Percentiles rank a stretch among this genome's conserved stretches.
Evolutionary conservation across 2,329 filamentous ascomycete genomes (phyloP).

Genomic region (Eurotiales sp.): DNA sequence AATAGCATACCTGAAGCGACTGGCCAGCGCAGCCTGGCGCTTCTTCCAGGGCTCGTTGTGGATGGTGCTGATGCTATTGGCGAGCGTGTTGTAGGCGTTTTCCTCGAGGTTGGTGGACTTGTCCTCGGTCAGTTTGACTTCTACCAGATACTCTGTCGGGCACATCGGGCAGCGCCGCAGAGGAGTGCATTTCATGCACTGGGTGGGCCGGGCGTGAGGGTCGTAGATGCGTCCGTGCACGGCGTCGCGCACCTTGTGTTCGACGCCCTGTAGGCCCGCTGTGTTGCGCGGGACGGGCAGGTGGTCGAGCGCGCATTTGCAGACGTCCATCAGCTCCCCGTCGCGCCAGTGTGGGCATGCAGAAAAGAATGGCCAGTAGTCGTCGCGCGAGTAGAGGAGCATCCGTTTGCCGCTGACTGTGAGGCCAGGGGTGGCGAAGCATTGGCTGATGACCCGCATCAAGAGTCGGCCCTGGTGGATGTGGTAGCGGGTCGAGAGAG

Average conservation of each 20-base stretch:
- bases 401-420: constrained; percentile 52
- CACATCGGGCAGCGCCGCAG: constrained; percentile 61
- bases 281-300: constrained; percentile 46
- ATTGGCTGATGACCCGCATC: constrained; percentile 55
- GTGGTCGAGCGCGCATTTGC: constrained; percentile 59
- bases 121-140: constrained; percentile 58
- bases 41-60: neutral
- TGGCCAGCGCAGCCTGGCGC: constrained; percentile 16
- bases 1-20: constrained; percentile 56
- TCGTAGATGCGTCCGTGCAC: constrained; percentile 22
- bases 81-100: neutral
- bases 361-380: constrained; percentile 61
- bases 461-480: constrained; percentile 53
- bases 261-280: constrained; percentile 37
- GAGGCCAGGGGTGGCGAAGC: constrained; percentile 51
- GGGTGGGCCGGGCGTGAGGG: constrained; percentile 43
- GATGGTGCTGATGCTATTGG: neutral
- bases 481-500: constrained; percentile 53
- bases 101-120: constrained; percentile 18
- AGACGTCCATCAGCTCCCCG: constrained; percentile 56
- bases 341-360: constrained; percentile 61
- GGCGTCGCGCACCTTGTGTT: constrained; percentile 40
- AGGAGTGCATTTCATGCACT: constrained; percentile 55
- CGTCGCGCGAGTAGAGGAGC: constrained; percentile 57
- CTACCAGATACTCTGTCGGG: constrained; percentile 60